phyloP scores from a whole-genome alignment of 2,329 filamentous ascomycete species.

The Zymoseptoria brevis region DNA sequence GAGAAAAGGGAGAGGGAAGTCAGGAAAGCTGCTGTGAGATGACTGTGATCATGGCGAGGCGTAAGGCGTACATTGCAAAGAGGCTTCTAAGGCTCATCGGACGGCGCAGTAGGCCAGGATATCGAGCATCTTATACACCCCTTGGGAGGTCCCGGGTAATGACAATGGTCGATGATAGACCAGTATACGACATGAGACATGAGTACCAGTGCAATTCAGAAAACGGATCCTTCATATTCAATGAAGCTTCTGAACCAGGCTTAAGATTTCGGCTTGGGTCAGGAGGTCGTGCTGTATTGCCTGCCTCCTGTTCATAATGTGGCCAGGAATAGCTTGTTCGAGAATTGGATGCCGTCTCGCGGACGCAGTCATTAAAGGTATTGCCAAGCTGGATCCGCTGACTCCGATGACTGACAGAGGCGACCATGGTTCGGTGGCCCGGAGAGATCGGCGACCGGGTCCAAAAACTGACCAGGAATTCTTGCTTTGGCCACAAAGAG shows the following conservation, averaged over 20 bases:
- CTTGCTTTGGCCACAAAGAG: too few species aligned
- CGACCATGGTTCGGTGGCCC: too few species aligned
- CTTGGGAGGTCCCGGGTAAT: not conserved
- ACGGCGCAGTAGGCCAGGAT: not conserved
- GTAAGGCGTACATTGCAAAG: not conserved
- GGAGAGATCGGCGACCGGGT: too few species aligned
- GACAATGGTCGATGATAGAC: not conserved
- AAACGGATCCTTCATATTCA: not conserved
- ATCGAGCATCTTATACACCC: not conserved
- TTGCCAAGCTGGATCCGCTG: too few species aligned
- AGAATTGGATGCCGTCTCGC: too few species aligned
- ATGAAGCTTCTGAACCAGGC: not conserved
- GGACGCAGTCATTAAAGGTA: too few species aligned
- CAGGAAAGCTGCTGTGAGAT: not conserved
- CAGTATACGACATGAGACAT: not conserved
- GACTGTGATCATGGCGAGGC: not conserved
- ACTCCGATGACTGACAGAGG: too few species aligned
- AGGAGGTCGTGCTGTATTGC: too few species aligned
- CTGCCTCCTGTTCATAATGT: too few species aligned
- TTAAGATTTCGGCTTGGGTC: too few species aligned
- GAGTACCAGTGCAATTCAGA: not conserved
- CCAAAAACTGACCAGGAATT: too few species aligned
- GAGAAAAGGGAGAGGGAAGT: not conserved
- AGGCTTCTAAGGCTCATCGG: not conserved
- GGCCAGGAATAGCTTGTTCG: too few species aligned